Base-by-base conservation (phyloP, 495 filamentous ascomycete genomes). In the Penicilliopsis zonata region DNA sequence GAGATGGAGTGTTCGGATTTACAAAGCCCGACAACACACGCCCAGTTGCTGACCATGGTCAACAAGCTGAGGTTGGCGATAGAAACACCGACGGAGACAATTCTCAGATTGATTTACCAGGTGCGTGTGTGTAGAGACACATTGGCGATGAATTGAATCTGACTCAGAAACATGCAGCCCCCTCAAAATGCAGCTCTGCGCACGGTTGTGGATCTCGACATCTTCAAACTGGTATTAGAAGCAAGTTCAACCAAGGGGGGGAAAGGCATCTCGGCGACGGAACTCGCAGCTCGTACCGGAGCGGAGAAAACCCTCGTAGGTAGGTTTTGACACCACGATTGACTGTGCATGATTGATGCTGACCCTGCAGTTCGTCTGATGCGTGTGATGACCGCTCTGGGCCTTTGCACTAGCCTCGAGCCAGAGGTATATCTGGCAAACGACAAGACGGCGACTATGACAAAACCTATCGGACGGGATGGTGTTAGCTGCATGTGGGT, bases 401-500 rank as follows among this genome's bases (percentile, higher is more conserved):
- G 53, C n/a, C 41, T 59, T 7, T 56, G 58, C 30, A 30, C 25
- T 15, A 48, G 37, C 26, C 24, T 28, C 6, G 37, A 40, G 7
- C 27, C 46, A 3, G 51, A 53, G 13, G 27, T 51, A 6, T 62
- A 57, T 30, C 20, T 22, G 8, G 41, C 53, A 20, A 59, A 46
- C 31, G 49, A 47, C 9, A 59, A 58, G 21, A 57, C 58, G 0
- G 21, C 27, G 3, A 46, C 52, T 9, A 20, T 62, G 28, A 56
- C 49, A 10, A 40, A 56, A 18, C 53, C 58, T 4, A 50, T 57
- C 34, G 55, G 53, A 1, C 33, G 52, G 17, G 58, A 62, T 27
- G 58, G 58, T 0, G 31, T 58, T 1, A 50, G 48, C 4, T 59
- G 55, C 55, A 54, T 59, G 55, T 62, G 56, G n/a, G 52, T 40